Base-by-base conservation (phyloP, 768 basidiomycete genomes). In the Sarcodon sp. region DNA sequence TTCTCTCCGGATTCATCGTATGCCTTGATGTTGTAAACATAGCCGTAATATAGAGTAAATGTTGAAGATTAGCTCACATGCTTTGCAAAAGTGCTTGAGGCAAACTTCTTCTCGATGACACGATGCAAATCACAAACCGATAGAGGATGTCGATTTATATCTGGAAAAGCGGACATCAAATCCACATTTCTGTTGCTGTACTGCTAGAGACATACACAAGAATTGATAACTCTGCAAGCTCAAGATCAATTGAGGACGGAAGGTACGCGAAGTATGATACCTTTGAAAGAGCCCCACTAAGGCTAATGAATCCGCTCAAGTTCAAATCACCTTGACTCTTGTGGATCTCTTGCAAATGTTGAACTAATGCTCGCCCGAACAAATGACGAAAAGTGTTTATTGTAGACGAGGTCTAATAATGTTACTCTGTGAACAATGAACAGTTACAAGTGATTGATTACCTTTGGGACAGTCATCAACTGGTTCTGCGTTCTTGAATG, bases 291-390 rank as follows among this genome's bases (percentile, higher is more conserved):
- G 83, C 75, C 7, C 88, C 87, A 13, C 77, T 73, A 5, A 90
- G 69, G 59, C 88, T 87, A 48, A 96, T 79, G 60, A 98, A 97
- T 0, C 94, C 94, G 49, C 81, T 69, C 7, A 89, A 65, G 39
- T 62, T 73, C 56, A 83, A 62, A 12, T 69, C 65, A 7, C 67
- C 80, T n/a, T 63, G 69, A 33, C 55, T 57, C 1, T 70, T 63
- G 31, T 76, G 55, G 44, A 91, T 71, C 48, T 76, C 72, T 52
- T 90, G 83, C 7, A 85, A 73, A 54, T 81, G 75, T 87, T 91
- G 55, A 13, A 71, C 77, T 38, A 87, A 68, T 15, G 83, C 77
- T 48, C 73, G 71, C 9, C 91, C 92, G 56, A 77, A 87, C 21
- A 92, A 52, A 55, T 82, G 72, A 47, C 78, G 76, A 64, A 93